Base-by-base conservation (phyloP, 2,329 filamentous ascomycete species). In the Ophiognomonia clavigignenti-juglandacearum region DNA sequence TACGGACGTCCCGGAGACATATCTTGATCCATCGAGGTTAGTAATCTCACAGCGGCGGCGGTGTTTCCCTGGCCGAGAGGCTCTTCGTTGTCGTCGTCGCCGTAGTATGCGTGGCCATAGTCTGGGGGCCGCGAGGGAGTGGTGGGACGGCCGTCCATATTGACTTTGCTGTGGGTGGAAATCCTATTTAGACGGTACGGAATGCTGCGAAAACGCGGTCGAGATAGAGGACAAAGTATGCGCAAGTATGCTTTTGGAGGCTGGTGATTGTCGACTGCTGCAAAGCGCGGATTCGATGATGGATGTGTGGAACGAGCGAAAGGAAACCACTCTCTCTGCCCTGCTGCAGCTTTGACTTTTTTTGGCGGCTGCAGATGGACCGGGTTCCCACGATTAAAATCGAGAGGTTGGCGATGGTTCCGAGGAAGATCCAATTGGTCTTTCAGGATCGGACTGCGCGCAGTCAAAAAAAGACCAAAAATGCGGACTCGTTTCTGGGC, bases 21-120 rank as follows among this genome's bases (percentile, higher is more conserved):
- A 26, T 73, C 65, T 39, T 82, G 79, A 58, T 83, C 80, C 62
- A 80, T 71, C 6, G 78, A 82, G 43, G 80, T 83, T 65, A 85
- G 67, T 57, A 85, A 67, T 57, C 81, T 73, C 45, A 84, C 73
- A 52, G 73, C 76, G 27, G 79, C 72, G 37, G 71, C 64, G 58
- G 74, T 75, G 48, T 58, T 59, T 31, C 62, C 57, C 47, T 71
- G 66, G 50, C 69, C 68, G 32, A 67, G 67, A 16, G 71, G 70
- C 23, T 69, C 73, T 53, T 71, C 66, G 55, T 71, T 64, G 22
- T 80, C 75, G 44, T 79, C 75, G 57, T 78, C 73, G 42, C 42
- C 49, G 59, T 84, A 83, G 44, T 64, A 64, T 18, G 75, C 75
- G 44, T 80, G 68, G 53, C 69, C 69, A 58, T 83, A 84, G 53